Conservation (phyloP, 768 basidiomycete genomes). For the Russula foetens region DNA sequence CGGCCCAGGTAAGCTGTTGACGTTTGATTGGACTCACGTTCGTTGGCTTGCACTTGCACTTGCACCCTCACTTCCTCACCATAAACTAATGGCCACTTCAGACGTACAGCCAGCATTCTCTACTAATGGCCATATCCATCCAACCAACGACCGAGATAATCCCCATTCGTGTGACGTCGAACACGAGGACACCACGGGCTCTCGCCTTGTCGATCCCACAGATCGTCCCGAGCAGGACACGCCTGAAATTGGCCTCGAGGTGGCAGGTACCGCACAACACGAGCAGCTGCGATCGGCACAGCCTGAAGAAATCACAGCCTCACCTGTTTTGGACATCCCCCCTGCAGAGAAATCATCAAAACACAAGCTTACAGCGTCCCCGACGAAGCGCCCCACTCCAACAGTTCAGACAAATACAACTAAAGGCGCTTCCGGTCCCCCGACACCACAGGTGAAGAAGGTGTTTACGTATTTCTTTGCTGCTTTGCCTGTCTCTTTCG, state of each 20-base stretch:
- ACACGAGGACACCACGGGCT: conserved; percentile 30
- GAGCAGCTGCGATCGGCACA: conserved; percentile 17
- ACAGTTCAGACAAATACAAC: conserved; percentile 33
- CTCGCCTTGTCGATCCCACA: background rate
- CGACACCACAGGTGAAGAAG: conserved; percentile 61
- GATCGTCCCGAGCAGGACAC: background rate
- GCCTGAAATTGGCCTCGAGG: conserved; percentile 7
- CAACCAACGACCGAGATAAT: background rate
- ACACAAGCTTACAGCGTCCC: conserved; percentile 19
- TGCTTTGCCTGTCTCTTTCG: conserved; percentile 20
- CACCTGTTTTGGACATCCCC: conserved; percentile 3
- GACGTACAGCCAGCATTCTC: background rate
- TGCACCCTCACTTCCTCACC: too few species aligned
- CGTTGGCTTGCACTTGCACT: too few species aligned
- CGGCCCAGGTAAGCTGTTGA: conserved; percentile 1
- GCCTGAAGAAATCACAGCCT: conserved; percentile 11
- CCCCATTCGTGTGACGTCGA: conserved; percentile 20
- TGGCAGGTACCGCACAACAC: conserved; percentile 10
- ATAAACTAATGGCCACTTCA: conserved; percentile 6
- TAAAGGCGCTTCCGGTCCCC: conserved; percentile 39
- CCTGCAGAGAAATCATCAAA: conserved; percentile 21
- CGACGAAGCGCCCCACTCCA: conserved; percentile 27
- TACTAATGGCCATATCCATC: background rate
- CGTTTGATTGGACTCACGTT: conserved; percentile 10
- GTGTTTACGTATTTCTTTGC: conserved; percentile 32